A percentile compares a stretch with the other conserved stretches of the same genome.
These are phyloP conservation scores for Candida awuae DNA, from an alignment of 805 yeast genomes.

Conservation along the genomic window DNA sequence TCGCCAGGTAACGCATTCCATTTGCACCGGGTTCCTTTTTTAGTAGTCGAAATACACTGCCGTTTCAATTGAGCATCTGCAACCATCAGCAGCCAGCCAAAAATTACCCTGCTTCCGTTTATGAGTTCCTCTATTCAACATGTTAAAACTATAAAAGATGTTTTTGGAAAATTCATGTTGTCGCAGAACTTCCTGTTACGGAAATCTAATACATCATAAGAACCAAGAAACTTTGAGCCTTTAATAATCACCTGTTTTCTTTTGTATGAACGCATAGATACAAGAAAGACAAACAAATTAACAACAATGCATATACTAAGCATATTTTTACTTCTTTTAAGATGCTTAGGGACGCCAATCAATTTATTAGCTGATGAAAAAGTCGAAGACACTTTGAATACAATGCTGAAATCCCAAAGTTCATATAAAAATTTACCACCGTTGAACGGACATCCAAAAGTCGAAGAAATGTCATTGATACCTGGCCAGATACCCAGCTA, in stretches of 20 bases:
- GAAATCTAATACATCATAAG: too few species aligned
- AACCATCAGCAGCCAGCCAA: neutral
- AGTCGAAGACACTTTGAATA: neutral
- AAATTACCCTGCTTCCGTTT: too few species aligned
- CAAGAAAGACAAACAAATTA: too few species aligned
- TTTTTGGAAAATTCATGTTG: too few species aligned
- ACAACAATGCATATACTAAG: neutral
- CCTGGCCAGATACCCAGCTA: constrained; percentile 57
- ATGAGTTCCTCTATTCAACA: too few species aligned
- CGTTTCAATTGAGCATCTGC: neutral
- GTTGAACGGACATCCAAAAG: constrained; percentile 26
- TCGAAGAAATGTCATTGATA: constrained; percentile 31
- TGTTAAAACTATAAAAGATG: too few species aligned
- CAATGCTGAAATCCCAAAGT: neutral
- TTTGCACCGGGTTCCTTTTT: constrained; percentile 5
- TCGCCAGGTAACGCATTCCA: constrained; percentile 4
- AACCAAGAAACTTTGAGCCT: too few species aligned
- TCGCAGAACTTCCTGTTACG: too few species aligned
- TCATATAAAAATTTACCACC: constrained; percentile 30
- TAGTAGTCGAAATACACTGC: constrained; percentile 6
- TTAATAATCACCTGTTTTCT: too few species aligned
- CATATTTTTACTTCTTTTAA: neutral
- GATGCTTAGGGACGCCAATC: neutral
- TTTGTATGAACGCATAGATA: too few species aligned
- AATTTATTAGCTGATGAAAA: neutral